phyloP scores from a whole-genome alignment of 129 eudicot genomes.

The Artemisia argyi region DNA sequence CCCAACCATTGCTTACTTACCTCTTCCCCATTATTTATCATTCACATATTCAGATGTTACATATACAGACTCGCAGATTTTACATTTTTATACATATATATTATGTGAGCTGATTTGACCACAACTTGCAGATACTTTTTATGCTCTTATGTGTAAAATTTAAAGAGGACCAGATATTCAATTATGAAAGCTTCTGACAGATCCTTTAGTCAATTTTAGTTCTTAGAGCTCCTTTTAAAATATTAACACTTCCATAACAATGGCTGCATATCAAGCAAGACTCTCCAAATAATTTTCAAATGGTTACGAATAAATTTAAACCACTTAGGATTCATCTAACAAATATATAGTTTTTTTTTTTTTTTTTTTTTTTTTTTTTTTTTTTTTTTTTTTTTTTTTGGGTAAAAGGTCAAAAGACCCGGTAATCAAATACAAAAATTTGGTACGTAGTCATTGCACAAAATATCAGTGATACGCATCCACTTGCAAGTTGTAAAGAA shows the following conservation, averaged over 20 bases:
- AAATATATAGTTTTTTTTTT: too few species aligned
- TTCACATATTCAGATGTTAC: conserved; percentile 14
- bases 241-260: too few species aligned
- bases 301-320: too few species aligned
- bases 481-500: conserved; percentile 13
- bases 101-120: conserved; percentile 18
- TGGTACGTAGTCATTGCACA: background rate
- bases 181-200: conserved; percentile 10
- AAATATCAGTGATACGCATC: conserved; percentile 12
- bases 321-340: too few species aligned
- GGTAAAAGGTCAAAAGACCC: too few species aligned
- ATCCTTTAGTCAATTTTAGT: conserved; percentile 3
- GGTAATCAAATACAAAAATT: background rate
- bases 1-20: too few species aligned
- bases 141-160: conserved; percentile 8
- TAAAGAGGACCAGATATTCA: conserved; percentile 3
- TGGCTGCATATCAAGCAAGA: too few species aligned
- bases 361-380: too few species aligned
- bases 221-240: too few species aligned
- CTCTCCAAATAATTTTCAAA: too few species aligned
- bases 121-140: conserved; percentile 9
- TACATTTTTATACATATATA: conserved; percentile 7
- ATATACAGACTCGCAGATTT: conserved; percentile 7
- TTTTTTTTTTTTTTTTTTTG: too few species aligned
- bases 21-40: conserved; percentile 12